A percentile compares a stretch with the other conserved stretches of the same genome.
Conservation (phyloP, 1,284 basidiomycete genomes). For the Gomphus sp. region DNA sequence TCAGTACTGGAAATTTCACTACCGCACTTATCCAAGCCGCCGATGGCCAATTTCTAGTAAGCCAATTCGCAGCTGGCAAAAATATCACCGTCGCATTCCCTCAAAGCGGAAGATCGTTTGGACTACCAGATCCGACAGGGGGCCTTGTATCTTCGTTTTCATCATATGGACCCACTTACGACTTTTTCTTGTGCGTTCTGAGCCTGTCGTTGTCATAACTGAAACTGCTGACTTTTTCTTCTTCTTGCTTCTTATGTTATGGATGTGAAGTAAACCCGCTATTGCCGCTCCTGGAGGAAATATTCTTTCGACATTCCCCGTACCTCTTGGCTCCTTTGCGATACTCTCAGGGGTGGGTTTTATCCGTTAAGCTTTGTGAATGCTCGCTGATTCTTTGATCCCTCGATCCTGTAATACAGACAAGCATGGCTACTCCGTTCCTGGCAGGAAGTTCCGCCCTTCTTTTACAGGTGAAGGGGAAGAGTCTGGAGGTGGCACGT, state of each 20-base stretch:
- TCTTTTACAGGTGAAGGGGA: constrained; percentile 46
- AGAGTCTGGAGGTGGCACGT: constrained; percentile 28
- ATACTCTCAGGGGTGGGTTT: constrained; percentile 31
- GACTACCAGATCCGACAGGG: constrained; percentile 36
- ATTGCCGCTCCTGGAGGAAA: constrained; percentile 52
- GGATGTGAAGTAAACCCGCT: constrained; percentile 44
- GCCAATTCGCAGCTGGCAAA: constrained; percentile 29
- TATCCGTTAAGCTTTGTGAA: constrained; percentile 4
- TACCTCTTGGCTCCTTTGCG: constrained; percentile 33
- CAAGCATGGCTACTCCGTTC: constrained; percentile 40
- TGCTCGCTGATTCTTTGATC: not conserved
- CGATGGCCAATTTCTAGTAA: constrained; percentile 28
- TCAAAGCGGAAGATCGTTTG: constrained; percentile 27
- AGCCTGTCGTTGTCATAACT: not conserved
- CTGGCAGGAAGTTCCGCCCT: constrained; percentile 59
- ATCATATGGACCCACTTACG: constrained; percentile 50
- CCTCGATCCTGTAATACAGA: constrained; percentile 9
- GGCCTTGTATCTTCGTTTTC: constrained; percentile 50
- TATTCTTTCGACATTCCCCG: constrained; percentile 50
- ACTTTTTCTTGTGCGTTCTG: constrained; percentile 23
- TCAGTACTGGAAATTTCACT: constrained; percentile 34
- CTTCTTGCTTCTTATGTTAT: not conserved
- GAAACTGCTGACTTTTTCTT: not conserved
- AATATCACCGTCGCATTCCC: constrained; percentile 41
- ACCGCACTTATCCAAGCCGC: constrained; percentile 26